phyloP scores from a whole-genome alignment of 257 asterid species.

The Nicotiana noctiflora region DNA sequence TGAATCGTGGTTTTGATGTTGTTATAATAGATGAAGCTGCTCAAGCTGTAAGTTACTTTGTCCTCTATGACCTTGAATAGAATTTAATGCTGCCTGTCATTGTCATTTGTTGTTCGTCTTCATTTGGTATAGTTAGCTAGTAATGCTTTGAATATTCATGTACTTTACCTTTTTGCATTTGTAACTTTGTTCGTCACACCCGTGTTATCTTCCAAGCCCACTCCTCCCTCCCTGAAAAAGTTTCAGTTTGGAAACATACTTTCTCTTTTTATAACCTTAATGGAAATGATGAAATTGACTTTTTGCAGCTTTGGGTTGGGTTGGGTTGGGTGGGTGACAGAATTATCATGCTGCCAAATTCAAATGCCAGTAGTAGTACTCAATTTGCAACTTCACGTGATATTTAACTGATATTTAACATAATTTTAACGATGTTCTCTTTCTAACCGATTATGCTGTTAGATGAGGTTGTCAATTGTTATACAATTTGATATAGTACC shows the following conservation, averaged over 20 bases:
- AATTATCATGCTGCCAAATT: neutral
- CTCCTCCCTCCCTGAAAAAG: neutral
- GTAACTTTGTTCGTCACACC: neutral
- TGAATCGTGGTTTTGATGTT: slow-evolving; percentile 87
- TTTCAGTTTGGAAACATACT: neutral
- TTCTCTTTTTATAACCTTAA: neutral
- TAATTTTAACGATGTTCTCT: neutral
- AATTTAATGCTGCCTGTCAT: neutral
- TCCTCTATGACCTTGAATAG: neutral
- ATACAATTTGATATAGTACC: neutral
- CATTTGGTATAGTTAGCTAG: neutral
- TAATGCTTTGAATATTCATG: neutral
- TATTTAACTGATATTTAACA: neutral
- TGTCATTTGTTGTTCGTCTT: neutral
- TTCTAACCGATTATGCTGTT: neutral
- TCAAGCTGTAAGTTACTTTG: slow-evolving; percentile 77
- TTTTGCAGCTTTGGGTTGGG: neutral
- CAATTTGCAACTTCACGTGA: neutral
- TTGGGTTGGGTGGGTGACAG: neutral
- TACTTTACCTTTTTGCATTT: neutral
- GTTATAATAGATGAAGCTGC: slow-evolving; percentile 99
- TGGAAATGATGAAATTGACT: neutral
- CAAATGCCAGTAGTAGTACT: neutral
- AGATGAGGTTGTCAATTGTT: neutral
- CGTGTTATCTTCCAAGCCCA: neutral